Conservation (phyloP, 495 filamentous ascomycete species). For the Penicillium diatomitis region DNA sequence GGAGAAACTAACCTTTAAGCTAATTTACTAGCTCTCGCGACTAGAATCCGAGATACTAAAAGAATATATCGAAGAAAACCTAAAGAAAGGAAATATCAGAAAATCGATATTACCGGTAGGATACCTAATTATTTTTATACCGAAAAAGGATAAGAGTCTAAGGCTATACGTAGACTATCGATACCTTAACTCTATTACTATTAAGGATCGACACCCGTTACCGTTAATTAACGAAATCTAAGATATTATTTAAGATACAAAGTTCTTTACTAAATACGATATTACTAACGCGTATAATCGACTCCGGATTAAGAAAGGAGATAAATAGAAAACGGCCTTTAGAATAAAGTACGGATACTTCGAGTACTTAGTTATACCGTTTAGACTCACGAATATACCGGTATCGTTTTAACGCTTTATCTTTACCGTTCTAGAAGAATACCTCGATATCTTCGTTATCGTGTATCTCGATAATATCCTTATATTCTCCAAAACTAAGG, state of each 20-base stretch:
- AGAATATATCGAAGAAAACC: not conserved
- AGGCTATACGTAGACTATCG: constrained; percentile 16
- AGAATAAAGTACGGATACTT: constrained; percentile 8
- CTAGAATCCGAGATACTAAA: constrained; percentile 1
- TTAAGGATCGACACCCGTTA: constrained; percentile 17
- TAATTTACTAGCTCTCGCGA: not conserved
- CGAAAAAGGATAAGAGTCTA: constrained; percentile 16
- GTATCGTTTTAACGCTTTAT: constrained; percentile 6
- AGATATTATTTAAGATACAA: constrained; percentile 9
- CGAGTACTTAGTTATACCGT: constrained; percentile 11
- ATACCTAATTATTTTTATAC: constrained; percentile 15
- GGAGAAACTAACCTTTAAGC: not conserved
- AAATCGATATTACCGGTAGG: not conserved
- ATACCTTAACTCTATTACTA: constrained; percentile 16
- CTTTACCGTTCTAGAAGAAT: not conserved
- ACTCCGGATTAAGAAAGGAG: constrained; percentile 4
- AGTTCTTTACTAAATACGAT: constrained; percentile 18
- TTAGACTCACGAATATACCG: constrained; percentile 10
- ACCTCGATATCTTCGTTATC: not conserved
- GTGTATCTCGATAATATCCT: not conserved
- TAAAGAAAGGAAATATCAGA: not conserved
- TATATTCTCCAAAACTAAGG: not conserved
- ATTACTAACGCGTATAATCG: constrained; percentile 10
- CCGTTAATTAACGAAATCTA: constrained; percentile 10
- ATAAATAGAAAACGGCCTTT: constrained; percentile 14